Evolutionary conservation across 305 asterid genomes (phyloP).

Genomic region (Withania somnifera): DNA sequence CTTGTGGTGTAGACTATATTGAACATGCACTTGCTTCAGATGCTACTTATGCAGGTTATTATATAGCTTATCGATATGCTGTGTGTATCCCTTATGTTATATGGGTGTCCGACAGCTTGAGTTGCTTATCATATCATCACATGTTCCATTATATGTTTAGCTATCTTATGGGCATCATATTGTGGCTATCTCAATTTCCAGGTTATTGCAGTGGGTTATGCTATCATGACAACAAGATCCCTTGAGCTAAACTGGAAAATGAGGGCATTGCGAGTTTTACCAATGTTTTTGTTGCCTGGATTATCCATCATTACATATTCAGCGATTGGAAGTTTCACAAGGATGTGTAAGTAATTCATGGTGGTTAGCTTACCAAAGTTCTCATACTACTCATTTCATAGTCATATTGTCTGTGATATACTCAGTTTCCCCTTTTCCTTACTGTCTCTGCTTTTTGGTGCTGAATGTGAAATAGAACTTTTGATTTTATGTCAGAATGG

Average conservation of each 20-base stretch:
- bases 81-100: background rate
- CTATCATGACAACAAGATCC: conserved; percentile 72
- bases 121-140: background rate
- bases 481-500: background rate
- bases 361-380: background rate
- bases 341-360: conserved; percentile 47
- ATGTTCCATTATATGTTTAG: background rate
- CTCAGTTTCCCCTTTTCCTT: background rate
- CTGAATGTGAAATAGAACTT: background rate
- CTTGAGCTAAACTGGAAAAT: conserved; percentile 64
- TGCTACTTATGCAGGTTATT: background rate
- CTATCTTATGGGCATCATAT: background rate
- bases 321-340: conserved; percentile 43
- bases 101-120: background rate
- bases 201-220: conserved; percentile 79
- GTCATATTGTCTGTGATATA: background rate
- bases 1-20: background rate
- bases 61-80: background rate
- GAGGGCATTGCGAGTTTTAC: conserved; percentile 79
- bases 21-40: background rate
- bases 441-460: background rate
- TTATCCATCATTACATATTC: conserved; percentile 43
- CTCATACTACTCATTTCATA: background rate
- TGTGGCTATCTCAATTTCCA: conserved; percentile 11
- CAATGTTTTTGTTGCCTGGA: conserved; percentile 74